Percentiles rank a stretch among this genome's conserved stretches.
Evolutionary conservation across 192 early-diverging fungal species (phyloP).

Genomic region (Funneliformis geosporum): DNA sequence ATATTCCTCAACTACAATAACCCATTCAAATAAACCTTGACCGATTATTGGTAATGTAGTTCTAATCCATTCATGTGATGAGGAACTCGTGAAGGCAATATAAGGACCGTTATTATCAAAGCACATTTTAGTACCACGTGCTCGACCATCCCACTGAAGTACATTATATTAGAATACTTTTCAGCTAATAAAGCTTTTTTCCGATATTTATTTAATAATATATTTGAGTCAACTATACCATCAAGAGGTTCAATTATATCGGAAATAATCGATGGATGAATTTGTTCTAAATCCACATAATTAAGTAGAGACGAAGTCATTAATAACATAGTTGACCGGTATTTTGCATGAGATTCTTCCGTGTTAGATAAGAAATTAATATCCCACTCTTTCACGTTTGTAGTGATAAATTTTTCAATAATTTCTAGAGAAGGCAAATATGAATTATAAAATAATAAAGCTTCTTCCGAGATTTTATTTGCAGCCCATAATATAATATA

Average conservation of each 20-base stretch:
- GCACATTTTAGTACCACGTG: not conserved
- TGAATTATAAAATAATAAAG: not conserved
- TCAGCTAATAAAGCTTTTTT: not conserved
- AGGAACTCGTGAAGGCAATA: not conserved
- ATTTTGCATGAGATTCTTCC: not conserved
- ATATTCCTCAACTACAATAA: slow-evolving; percentile 1
- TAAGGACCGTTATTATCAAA: not conserved
- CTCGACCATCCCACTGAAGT: not conserved
- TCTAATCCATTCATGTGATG: not conserved
- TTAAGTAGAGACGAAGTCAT: not conserved
- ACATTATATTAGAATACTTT: not conserved
- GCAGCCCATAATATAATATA: slow-evolving; percentile 16
- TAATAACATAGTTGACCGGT: not conserved
- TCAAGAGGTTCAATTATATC: not conserved
- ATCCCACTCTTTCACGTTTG: not conserved
- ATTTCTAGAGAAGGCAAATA: not conserved
- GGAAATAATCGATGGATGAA: not conserved
- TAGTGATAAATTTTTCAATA: not conserved
- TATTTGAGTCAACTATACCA: not conserved
- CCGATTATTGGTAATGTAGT: not conserved
- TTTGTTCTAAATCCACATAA: not conserved
- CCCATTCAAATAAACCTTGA: not conserved
- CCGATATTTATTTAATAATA: not conserved
- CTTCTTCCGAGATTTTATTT: not conserved
- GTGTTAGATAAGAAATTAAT: not conserved